Evolutionary conservation across 768 basidiomycete genomes (phyloP).

Genomic region (Podaxis carcinomalis): DNA sequence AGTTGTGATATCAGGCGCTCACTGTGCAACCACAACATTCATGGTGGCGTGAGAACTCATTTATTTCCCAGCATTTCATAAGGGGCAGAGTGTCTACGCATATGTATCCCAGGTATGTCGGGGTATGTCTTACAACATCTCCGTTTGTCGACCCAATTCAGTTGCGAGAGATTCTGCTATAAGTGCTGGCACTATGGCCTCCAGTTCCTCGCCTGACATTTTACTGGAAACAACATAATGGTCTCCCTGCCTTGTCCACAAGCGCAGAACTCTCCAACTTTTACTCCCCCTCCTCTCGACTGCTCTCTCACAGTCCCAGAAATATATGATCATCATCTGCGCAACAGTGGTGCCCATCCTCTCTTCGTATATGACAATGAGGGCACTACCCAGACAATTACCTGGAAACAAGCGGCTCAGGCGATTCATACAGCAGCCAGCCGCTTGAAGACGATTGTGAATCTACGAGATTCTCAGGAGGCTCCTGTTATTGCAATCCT

Average conservation of each 20-base stretch:
- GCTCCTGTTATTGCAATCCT: slow-evolving; percentile 26
- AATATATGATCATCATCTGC: slow-evolving; percentile 27
- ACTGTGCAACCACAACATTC: slow-evolving; percentile 1
- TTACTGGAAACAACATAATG: not conserved
- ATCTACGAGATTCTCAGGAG: not conserved
- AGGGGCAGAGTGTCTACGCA: not conserved
- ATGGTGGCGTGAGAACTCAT: slow-evolving; percentile 9
- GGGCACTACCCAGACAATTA: slow-evolving; percentile 11
- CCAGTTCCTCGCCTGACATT: not conserved
- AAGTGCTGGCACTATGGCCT: not conserved
- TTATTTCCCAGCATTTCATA: not conserved
- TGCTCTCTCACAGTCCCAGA: slow-evolving; percentile 27
- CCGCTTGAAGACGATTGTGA: slow-evolving; percentile 3
- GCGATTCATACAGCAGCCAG: slow-evolving; percentile 17
- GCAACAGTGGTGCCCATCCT: slow-evolving; percentile 23
- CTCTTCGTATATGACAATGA: slow-evolving; percentile 22
- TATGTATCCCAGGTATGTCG: not conserved
- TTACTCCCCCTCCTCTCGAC: slow-evolving; percentile 26
- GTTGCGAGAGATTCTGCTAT: not conserved
- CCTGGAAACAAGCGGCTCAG: slow-evolving; percentile 15
- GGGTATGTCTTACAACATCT: not conserved
- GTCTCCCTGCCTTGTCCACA: slow-evolving; percentile 10
- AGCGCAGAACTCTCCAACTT: slow-evolving; percentile 2
- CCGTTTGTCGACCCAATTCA: not conserved
- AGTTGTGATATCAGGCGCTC: slow-evolving; percentile 2